Evolutionary conservation across 73 alveolate genomes (phyloP).

Genomic region (Paramecium caudatum): DNA sequence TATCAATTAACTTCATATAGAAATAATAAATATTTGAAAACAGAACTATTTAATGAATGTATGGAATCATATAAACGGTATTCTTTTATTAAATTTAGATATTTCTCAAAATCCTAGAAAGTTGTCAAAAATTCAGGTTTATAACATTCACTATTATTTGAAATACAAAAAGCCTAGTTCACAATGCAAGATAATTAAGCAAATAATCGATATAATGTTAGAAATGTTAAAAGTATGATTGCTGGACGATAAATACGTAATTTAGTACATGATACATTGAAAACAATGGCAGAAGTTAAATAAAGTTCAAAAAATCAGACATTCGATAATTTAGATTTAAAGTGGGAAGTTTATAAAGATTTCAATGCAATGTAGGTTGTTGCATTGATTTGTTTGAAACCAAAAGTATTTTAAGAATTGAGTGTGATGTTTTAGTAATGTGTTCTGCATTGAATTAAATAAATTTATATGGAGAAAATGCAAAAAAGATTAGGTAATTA

Average conservation of each 20-base stretch:
- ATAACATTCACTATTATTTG: slow-evolving; percentile 26
- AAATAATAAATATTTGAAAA: slow-evolving; percentile 43
- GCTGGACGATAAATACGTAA: not conserved
- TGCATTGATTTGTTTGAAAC: slow-evolving; percentile 43
- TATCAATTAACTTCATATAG: slow-evolving; percentile 14
- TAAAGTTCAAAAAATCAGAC: not conserved
- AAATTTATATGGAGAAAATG: slow-evolving; percentile 24
- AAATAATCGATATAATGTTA: slow-evolving; percentile 3
- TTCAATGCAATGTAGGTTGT: slow-evolving; percentile 29
- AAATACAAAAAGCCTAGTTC: slow-evolving; percentile 41
- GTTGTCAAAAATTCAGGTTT: slow-evolving; percentile 54
- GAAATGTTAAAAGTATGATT: not conserved
- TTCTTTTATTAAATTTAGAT: not conserved
- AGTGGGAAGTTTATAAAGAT: slow-evolving; percentile 43
- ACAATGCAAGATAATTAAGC: not conserved
- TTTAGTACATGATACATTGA: slow-evolving; percentile 56
- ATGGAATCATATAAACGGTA: slow-evolving; percentile 58
- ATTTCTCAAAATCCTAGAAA: slow-evolving; percentile 42
- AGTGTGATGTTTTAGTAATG: not conserved
- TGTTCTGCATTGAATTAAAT: slow-evolving; percentile 33
- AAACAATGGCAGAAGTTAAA: slow-evolving; percentile 45
- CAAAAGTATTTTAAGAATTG: slow-evolving; percentile 24
- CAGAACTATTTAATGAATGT: slow-evolving; percentile 48
- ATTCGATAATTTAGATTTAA: slow-evolving; percentile 23
- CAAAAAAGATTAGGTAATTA: slow-evolving; percentile 17